phyloP scores from a whole-genome alignment of 495 filamentous ascomycete species.

The Massariosphaeria phaeospora region DNA sequence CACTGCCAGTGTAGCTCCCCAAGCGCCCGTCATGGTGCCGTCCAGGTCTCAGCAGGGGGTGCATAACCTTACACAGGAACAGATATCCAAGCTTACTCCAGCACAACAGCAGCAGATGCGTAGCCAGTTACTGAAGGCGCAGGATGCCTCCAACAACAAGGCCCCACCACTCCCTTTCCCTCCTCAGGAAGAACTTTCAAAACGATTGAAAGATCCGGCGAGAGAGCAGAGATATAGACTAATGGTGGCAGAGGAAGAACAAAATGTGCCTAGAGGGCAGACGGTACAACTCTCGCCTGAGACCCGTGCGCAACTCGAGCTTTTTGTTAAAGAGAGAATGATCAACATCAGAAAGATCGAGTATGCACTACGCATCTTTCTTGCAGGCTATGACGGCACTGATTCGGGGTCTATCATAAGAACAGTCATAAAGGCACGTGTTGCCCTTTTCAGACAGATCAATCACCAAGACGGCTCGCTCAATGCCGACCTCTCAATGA shows the following conservation, averaged over 20 bases:
- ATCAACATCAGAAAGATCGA: constrained; percentile 17
- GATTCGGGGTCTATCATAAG: constrained; percentile 12
- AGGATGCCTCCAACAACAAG: constrained; percentile 27
- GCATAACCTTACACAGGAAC: constrained; percentile 44
- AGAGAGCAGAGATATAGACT: constrained; percentile 7
- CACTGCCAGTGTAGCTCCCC: constrained; percentile 33
- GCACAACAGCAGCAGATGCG: constrained; percentile 42
- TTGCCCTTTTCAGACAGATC: constrained; percentile 12
- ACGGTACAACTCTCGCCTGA: constrained; percentile 16
- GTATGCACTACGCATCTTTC: constrained; percentile 10
- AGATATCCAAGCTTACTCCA: constrained; percentile 50
- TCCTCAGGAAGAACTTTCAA: constrained; percentile 6
- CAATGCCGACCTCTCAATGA: constrained; percentile 13
- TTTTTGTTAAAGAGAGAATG: constrained; percentile 3
- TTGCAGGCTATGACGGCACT: constrained; percentile 6
- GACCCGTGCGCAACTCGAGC: constrained; percentile 16
- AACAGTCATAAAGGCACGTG: not conserved
- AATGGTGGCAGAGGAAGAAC: constrained; percentile 17
- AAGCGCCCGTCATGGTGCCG: constrained; percentile 38
- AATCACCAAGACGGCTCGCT: constrained; percentile 15
- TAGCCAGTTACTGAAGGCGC: constrained; percentile 29
- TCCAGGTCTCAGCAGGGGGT: constrained; percentile 39
- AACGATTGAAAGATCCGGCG: constrained; percentile 3
- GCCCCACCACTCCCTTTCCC: constrained; percentile 6
- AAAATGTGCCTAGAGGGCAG: constrained; percentile 1